Percentiles rank a stretch among this genome's conserved stretches.
These are phyloP conservation scores for Melastoma malabathricum DNA, from an alignment of 345 rosid genomes.

Conservation along the genomic window DNA sequence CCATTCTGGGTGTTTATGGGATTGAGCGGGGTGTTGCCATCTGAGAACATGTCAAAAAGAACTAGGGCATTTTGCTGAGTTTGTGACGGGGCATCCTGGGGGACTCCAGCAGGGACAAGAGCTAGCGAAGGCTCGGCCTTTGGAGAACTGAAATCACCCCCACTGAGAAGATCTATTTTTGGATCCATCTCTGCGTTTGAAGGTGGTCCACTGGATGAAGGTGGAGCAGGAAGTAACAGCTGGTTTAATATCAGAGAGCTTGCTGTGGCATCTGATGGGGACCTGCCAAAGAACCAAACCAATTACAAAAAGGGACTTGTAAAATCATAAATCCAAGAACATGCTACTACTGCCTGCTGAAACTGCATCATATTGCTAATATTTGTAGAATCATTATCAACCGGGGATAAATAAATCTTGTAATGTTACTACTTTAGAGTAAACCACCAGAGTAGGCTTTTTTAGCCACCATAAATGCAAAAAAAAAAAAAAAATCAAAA, in stretches of 20 bases:
- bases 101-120: constrained; percentile 62
- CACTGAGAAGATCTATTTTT: constrained; percentile 89
- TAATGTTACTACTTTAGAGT: too few relatives aligned
- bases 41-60: constrained; percentile 79
- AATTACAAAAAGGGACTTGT: too few relatives aligned
- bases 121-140: constrained; percentile 55
- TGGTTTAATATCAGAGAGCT: constrained; percentile 45
- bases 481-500: too few relatives aligned
- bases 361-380: too few relatives aligned
- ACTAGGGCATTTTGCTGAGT: constrained; percentile 85
- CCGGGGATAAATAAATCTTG: too few relatives aligned
- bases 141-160: constrained; percentile 63
- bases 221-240: constrained; percentile 74
- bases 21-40: constrained; percentile 28
- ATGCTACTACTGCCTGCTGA: too few relatives aligned
- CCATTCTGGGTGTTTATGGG: constrained; percentile 40
- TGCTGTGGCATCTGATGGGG: constrained; percentile 38
- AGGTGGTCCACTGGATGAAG: constrained; percentile 46
- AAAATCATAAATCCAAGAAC: too few relatives aligned
- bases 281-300: constrained; percentile 23
- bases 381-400: too few relatives aligned
- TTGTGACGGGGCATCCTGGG: constrained; percentile 37
- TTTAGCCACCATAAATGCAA: too few relatives aligned
- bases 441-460: too few relatives aligned
- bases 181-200: constrained; percentile 33